These are phyloP conservation scores for Paracoccidioides brasiliensis DNA, from an alignment of 2,329 filamentous ascomycete genomes.

Conservation along the genomic window DNA sequence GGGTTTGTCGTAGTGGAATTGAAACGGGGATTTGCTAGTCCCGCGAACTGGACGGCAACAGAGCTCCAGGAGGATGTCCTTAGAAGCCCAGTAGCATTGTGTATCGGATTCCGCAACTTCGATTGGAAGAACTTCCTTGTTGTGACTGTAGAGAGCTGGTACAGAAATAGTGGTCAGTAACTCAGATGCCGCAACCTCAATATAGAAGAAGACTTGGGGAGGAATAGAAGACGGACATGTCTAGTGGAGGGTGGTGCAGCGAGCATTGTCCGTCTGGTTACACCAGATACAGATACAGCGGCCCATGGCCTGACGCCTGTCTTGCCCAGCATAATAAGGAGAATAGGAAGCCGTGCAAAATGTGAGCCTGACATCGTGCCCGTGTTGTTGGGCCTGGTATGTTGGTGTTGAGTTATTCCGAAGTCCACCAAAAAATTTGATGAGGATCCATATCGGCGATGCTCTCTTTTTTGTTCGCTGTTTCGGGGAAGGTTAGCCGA, in stretches of 20 bases:
- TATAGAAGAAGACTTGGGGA: not conserved
- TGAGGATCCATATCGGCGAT: not conserved
- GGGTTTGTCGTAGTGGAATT: conserved; percentile 17
- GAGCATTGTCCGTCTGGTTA: conserved; percentile 19
- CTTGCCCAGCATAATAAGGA: conserved; percentile 40
- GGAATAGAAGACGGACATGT: conserved; percentile 20
- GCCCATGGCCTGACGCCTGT: conserved; percentile 39
- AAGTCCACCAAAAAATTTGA: not conserved
- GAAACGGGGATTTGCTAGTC: conserved; percentile 22
- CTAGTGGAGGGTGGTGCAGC: conserved; percentile 19
- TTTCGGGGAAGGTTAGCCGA: conserved; percentile 4
- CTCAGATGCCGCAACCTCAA: not conserved
- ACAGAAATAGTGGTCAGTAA: not conserved
- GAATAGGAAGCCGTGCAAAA: not conserved
- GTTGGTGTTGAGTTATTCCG: not conserved
- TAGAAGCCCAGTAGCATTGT: not conserved
- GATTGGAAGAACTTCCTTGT: conserved; percentile 3
- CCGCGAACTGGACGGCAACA: not conserved
- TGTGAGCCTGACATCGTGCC: not conserved
- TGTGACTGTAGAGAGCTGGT: conserved; percentile 11
- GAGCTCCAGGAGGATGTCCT: not conserved
- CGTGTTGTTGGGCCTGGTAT: not conserved
- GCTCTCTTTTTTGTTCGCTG: not conserved
- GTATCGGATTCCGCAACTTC: not conserved
- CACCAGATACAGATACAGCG: conserved; percentile 32